Conservation (phyloP, 192 early-diverging fungal genomes). For the Coemansia sp. region DNA sequence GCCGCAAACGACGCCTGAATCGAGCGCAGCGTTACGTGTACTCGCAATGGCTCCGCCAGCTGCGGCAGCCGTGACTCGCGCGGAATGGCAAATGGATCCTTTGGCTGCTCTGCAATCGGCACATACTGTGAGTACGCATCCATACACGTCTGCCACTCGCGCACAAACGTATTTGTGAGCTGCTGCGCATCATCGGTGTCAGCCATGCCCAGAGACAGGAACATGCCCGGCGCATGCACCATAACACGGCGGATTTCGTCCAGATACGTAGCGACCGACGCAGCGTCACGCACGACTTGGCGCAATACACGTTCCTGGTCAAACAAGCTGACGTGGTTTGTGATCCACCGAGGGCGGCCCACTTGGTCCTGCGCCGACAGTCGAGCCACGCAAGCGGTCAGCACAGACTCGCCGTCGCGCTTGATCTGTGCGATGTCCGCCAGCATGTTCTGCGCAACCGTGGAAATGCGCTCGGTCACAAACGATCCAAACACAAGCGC, state of each 20-base stretch:
- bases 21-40: conserved; percentile 53
- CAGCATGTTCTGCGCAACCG: conserved; percentile 68
- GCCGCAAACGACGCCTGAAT: conserved; percentile 50
- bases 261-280: background rate
- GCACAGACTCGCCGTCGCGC: conserved; percentile 62
- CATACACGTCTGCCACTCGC: conserved; percentile 28
- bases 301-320: conserved; percentile 67
- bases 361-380: conserved; percentile 34
- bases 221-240: conserved; percentile 2
- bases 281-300: conserved; percentile 33
- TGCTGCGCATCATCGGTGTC: conserved; percentile 10
- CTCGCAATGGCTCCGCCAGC: conserved; percentile 36
- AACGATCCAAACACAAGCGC: conserved; percentile 67
- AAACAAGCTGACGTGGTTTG: conserved; percentile 65
- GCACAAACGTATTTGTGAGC: conserved; percentile 20
- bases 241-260: background rate
- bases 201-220: conserved; percentile 25
- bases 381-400: conserved; percentile 42
- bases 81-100: conserved; percentile 40
- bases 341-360: conserved; percentile 53
- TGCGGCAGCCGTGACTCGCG: conserved; percentile 46
- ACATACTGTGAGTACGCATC: background rate
- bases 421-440: conserved; percentile 66
- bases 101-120: background rate
- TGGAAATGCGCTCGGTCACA: conserved; percentile 67